Evolutionary conservation across 2,329 filamentous ascomycete species (phyloP).

Genomic region (Fusarium multiceps): DNA sequence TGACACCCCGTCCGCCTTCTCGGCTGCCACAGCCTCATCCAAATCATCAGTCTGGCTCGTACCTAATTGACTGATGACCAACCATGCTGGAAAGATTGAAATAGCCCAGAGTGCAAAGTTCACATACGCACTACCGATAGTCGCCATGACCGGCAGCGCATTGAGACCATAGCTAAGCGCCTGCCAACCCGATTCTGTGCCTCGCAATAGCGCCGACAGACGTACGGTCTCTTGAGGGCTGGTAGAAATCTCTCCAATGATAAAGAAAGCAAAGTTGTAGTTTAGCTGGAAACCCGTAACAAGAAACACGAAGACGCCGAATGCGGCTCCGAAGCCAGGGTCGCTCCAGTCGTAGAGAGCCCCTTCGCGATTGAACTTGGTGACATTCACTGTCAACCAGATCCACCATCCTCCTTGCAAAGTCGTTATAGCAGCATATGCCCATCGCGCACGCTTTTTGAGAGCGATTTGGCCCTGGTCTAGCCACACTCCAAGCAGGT

Average conservation of each 20-base stretch:
- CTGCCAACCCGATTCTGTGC: constrained; percentile 75
- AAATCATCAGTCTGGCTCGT: not conserved
- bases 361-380: constrained; percentile 63
- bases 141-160: constrained; percentile 68
- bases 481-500: constrained; percentile 70
- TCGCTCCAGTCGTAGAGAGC: constrained; percentile 73
- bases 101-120: constrained; percentile 75
- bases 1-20: not conserved
- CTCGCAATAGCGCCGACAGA: constrained; percentile 71
- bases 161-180: constrained; percentile 75
- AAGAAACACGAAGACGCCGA: constrained; percentile 73
- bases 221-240: constrained; percentile 71
- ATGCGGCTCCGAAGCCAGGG: constrained; percentile 70
- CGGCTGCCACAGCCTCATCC: not conserved
- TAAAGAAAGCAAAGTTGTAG: constrained; percentile 76
- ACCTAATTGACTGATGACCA: constrained; percentile 55
- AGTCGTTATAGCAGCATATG: constrained; percentile 62
- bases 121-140: constrained; percentile 72
- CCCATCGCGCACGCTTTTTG: constrained; percentile 61
- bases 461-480: constrained; percentile 65
- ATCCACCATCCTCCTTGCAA: constrained; percentile 76
- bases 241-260: constrained; percentile 70
- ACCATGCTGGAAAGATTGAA: constrained; percentile 70
- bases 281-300: constrained; percentile 77
- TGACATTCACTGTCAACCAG: constrained; percentile 73